Conservation (phyloP, 1,284 basidiomycete species). For the Leccinum subfulvum region DNA sequence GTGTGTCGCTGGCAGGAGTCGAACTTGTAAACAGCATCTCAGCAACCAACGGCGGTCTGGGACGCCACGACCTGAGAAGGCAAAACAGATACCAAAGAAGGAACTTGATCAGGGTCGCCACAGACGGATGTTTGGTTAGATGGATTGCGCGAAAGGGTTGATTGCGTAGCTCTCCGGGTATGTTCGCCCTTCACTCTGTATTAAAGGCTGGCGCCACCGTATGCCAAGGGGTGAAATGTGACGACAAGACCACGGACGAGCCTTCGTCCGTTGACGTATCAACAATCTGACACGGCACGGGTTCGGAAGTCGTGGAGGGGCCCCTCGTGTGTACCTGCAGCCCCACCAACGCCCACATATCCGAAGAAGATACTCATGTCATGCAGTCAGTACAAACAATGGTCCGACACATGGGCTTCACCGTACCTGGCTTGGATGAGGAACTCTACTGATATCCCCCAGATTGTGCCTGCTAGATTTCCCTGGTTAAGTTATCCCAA, state of each 20-base stretch:
- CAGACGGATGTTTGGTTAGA: constrained; percentile 10
- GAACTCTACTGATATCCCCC: constrained; percentile 3
- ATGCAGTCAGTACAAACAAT: constrained; percentile 5
- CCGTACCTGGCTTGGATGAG: constrained; percentile 16
- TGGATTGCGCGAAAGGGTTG: constrained; percentile 13
- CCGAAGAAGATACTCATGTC: constrained; percentile 4
- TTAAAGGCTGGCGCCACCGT: neutral
- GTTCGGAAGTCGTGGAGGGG: neutral
- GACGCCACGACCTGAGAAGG: constrained; percentile 11
- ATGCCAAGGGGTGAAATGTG: constrained; percentile 7
- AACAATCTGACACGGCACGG: neutral
- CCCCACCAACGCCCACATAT: neutral
- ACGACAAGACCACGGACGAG: neutral
- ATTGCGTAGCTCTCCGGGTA: constrained; percentile 14
- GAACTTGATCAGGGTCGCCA: constrained; percentile 8
- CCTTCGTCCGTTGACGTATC: neutral
- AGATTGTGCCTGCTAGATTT: constrained; percentile 17
- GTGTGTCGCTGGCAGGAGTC: constrained; percentile 9
- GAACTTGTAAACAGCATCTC: constrained; percentile 1
- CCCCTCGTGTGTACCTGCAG: neutral
- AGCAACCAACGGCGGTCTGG: constrained; percentile 2
- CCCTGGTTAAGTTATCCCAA: constrained; percentile 8
- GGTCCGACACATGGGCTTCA: constrained; percentile 7
- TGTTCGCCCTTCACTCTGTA: neutral
- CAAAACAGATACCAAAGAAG: constrained; percentile 13